phyloP scores from a whole-genome alignment of 345 rosid species.

The Lepidium didymum region DNA sequence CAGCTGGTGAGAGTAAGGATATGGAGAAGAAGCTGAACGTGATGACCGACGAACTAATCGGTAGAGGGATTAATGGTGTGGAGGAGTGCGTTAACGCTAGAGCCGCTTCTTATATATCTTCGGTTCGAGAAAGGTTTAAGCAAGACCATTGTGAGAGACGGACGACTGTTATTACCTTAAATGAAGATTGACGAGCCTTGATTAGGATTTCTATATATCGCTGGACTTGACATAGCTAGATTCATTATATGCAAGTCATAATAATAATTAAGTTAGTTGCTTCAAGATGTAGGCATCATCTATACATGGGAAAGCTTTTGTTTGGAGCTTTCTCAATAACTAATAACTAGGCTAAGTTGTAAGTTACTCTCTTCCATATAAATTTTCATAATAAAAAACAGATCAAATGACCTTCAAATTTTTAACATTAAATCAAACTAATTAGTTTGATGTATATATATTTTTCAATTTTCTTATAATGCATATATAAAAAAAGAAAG shows the following conservation, averaged over 20 bases:
- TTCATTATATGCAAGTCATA: not conserved
- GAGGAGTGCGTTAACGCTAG: slow-evolving; percentile 29
- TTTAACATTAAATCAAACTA: no score
- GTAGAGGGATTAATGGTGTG: slow-evolving; percentile 3
- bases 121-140: slow-evolving; percentile 29
- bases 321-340: not conserved
- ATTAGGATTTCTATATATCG: not conserved
- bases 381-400: not conserved
- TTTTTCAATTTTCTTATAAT: no score
- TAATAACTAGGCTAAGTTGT: not conserved
- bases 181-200: not conserved
- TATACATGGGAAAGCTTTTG: not conserved
- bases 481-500: no score
- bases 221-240: not conserved
- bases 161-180: slow-evolving; percentile 23
- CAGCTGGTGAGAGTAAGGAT: slow-evolving; percentile 11
- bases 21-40: slow-evolving; percentile 16
- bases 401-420: no score
- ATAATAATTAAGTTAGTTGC: not conserved
- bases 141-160: slow-evolving; percentile 12
- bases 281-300: not conserved
- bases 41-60: slow-evolving; percentile 4
- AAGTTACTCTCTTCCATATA: not conserved
- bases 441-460: no score
- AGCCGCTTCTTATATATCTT: slow-evolving; percentile 30